Percentiles rank a stretch among this genome's conserved stretches.
Evolutionary conservation across 2,329 filamentous ascomycete genomes (phyloP).

Genomic region (Bipolaris oryzae): DNA sequence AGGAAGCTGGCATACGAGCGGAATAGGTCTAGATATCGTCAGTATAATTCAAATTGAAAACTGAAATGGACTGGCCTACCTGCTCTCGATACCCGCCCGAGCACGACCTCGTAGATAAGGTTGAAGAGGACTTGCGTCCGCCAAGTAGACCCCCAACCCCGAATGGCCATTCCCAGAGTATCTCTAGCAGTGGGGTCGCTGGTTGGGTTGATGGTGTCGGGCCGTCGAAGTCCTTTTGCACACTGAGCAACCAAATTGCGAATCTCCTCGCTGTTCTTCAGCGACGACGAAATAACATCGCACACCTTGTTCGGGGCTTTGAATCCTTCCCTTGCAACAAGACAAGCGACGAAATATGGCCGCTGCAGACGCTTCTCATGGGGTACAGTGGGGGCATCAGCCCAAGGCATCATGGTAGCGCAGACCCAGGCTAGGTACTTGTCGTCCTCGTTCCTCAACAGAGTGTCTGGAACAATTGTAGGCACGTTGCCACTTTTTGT

Average conservation of each 20-base stretch:
- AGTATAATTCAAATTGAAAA: slow-evolving; percentile 10
- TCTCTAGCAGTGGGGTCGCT: slow-evolving; percentile 61
- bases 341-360: slow-evolving; percentile 57
- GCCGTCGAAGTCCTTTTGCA: slow-evolving; percentile 55
- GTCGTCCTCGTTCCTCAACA: slow-evolving; percentile 69
- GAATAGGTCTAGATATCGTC: slow-evolving; percentile 50
- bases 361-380: slow-evolving; percentile 54
- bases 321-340: slow-evolving; percentile 76
- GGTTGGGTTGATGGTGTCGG: slow-evolving; percentile 53
- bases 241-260: slow-evolving; percentile 61
- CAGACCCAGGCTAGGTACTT: slow-evolving; percentile 78
- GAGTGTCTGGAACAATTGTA: slow-evolving; percentile 50
- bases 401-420: slow-evolving; percentile 76
- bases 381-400: slow-evolving; percentile 56
- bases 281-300: slow-evolving; percentile 68
- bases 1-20: slow-evolving; percentile 62
- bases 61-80: slow-evolving; percentile 45
- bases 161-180: slow-evolving; percentile 74
- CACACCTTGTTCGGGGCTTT: slow-evolving; percentile 78
- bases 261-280: slow-evolving; percentile 69
- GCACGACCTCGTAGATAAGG: slow-evolving; percentile 66
- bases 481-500: slow-evolving; percentile 27
- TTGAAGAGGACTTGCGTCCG: slow-evolving; percentile 71
- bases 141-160: slow-evolving; percentile 76
- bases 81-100: slow-evolving; percentile 47